Conservation (phyloP, 495 filamentous ascomycete genomes). For the Massariosphaeria phaeospora region DNA sequence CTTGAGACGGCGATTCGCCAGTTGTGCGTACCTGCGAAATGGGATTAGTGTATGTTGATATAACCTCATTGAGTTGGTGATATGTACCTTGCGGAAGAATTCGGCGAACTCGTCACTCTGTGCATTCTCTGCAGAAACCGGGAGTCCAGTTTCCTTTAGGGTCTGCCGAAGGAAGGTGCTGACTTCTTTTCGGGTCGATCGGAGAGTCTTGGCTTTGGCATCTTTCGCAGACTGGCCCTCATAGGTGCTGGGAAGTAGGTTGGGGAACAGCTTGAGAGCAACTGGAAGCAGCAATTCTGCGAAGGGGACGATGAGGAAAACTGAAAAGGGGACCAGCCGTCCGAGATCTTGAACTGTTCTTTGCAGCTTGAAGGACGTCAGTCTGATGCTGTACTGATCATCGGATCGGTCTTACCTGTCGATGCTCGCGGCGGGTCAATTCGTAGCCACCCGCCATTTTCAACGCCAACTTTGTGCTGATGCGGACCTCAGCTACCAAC, state of each 20-base stretch:
- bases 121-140: conserved; percentile 75
- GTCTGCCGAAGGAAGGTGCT: conserved; percentile 86
- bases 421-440: conserved; percentile 84
- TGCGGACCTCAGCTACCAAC: conserved; percentile 84
- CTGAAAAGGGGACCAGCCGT: conserved; percentile 90
- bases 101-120: conserved; percentile 93
- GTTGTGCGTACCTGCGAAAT: conserved; percentile 56
- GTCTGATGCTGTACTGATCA: no score
- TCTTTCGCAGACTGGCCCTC: conserved; percentile 88
- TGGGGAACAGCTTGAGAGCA: conserved; percentile 91
- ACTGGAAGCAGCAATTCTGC: conserved; percentile 92
- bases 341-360: conserved; percentile 90
- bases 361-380: conserved; percentile 55
- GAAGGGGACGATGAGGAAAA: conserved; percentile 95
- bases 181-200: conserved; percentile 88
- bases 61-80: neutral
- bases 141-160: conserved; percentile 85
- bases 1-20: conserved; percentile 77
- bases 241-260: conserved; percentile 93
- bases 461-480: conserved; percentile 81
- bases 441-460: conserved; percentile 99
- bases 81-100: conserved; percentile 86
- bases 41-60: neutral
- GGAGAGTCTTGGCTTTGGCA: conserved; percentile 72
- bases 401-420: conserved; percentile 65